A percentile compares a stretch with the other conserved stretches of the same genome.
These are phyloP conservation scores for Fonsecaea multimorphosa DNA, from an alignment of 2,329 filamentous ascomycete species.

Conservation along the genomic window DNA sequence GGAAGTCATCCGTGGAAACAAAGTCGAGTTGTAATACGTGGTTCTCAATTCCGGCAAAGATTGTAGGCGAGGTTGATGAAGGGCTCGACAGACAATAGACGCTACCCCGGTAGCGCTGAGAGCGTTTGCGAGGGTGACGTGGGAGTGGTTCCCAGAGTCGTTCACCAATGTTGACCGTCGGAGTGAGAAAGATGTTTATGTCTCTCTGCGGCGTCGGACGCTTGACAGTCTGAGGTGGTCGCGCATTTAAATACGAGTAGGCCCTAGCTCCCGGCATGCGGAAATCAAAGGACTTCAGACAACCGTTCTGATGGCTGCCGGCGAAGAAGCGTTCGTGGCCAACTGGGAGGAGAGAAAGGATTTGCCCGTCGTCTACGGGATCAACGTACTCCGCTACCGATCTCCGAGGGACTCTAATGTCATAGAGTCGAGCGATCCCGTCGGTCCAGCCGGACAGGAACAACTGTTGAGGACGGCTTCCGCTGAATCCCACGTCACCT, in stretches of 20 bases:
- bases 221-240: slow-evolving; percentile 1
- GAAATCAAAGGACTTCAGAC: slow-evolving; percentile 68
- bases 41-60: slow-evolving; percentile 54
- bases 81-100: slow-evolving; percentile 54
- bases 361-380: slow-evolving; percentile 62
- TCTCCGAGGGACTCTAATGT: slow-evolving; percentile 60
- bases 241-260: slow-evolving; percentile 43
- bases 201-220: slow-evolving; percentile 39
- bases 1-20: slow-evolving; percentile 51
- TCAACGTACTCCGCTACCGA: slow-evolving; percentile 61
- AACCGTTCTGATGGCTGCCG: slow-evolving; percentile 62
- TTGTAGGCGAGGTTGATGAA: slow-evolving; percentile 51
- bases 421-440: slow-evolving; percentile 64
- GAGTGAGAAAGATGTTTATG: slow-evolving; percentile 53
- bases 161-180: slow-evolving; percentile 33
- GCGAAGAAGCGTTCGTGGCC: slow-evolving; percentile 63
- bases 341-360: slow-evolving; percentile 64
- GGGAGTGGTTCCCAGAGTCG: slow-evolving; percentile 36
- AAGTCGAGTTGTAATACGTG: slow-evolving; percentile 53
- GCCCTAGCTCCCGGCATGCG: slow-evolving; percentile 55
- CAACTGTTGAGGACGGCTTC: slow-evolving; percentile 52
- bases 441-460: slow-evolving; percentile 68
- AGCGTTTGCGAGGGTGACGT: slow-evolving; percentile 18
- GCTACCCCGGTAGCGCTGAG: slow-evolving; percentile 49
- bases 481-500: slow-evolving; percentile 36